phyloP scores from a whole-genome alignment of 306 rosid species.

The Ceratonia siliqua region DNA sequence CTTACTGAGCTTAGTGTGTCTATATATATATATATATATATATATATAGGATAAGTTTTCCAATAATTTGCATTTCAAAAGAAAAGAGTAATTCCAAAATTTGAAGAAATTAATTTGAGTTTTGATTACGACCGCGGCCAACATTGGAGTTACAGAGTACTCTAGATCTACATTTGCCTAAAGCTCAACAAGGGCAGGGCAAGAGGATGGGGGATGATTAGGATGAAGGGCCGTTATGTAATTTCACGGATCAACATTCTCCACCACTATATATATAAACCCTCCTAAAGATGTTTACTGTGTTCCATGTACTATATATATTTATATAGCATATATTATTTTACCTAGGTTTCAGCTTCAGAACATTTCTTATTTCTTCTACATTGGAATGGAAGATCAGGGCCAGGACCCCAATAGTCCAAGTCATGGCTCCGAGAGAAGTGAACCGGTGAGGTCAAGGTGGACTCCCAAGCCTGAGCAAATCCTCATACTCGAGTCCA shows the following conservation, averaged over 20 bases:
- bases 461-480: constrained; percentile 98
- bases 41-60: too few relatives aligned
- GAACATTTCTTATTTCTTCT: constrained; percentile 25
- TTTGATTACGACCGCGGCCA: too few relatives aligned
- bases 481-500: constrained; percentile 86
- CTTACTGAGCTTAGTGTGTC: too few relatives aligned
- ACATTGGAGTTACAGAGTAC: too few relatives aligned
- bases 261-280: constrained; percentile 28
- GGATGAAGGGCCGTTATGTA: constrained; percentile 27
- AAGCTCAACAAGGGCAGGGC: neutral
- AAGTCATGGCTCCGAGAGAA: constrained; percentile 48
- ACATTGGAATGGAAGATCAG: constrained; percentile 58
- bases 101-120: too few relatives aligned
- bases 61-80: too few relatives aligned
- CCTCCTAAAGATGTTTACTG: constrained; percentile 35
- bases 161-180: too few relatives aligned
- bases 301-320: constrained; percentile 29
- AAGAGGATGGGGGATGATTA: neutral
- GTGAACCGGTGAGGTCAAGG: constrained; percentile 85
- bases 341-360: constrained; percentile 49
- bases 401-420: constrained; percentile 47
- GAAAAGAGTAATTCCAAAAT: too few relatives aligned
- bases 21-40: too few relatives aligned
- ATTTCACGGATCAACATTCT: constrained; percentile 15
- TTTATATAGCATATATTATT: constrained; percentile 16